A percentile compares a stretch with the other conserved stretches of the same genome.
phyloP scores from a whole-genome alignment of 768 basidiomycete genomes.

The Kwoniella europaea region DNA sequence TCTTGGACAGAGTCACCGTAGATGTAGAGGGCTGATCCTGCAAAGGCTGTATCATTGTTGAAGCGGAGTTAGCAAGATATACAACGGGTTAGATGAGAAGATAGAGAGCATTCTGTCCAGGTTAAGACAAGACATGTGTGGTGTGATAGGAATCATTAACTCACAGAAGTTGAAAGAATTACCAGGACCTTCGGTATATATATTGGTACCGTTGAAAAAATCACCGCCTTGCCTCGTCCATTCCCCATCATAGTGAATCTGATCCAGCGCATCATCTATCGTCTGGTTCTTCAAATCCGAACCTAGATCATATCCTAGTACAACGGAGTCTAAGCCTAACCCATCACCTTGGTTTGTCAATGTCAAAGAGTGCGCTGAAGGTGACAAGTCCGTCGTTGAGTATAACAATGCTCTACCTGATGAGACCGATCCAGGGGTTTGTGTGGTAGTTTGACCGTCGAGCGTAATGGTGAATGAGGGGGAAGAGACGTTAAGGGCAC shows the following conservation, averaged over 20 bases:
- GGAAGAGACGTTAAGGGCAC: conserved; percentile 34
- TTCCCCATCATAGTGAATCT: conserved; percentile 43
- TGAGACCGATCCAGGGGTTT: not conserved
- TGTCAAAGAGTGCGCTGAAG: conserved; percentile 39
- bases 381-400: conserved; percentile 27
- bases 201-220: conserved; percentile 51
- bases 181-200: conserved; percentile 48
- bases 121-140: too few relatives aligned
- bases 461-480: conserved; percentile 43
- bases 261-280: conserved; percentile 43
- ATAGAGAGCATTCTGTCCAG: too few relatives aligned
- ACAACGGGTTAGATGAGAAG: too few relatives aligned
- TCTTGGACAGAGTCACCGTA: conserved; percentile 59
- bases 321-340: conserved; percentile 47
- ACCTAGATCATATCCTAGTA: conserved; percentile 41
- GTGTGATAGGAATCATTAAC: not conserved
- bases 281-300: conserved; percentile 50
- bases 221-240: conserved; percentile 52
- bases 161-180: conserved; percentile 47
- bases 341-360: conserved; percentile 42
- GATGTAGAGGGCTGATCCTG: conserved; percentile 55
- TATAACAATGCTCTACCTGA: conserved; percentile 37
- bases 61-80: not conserved
- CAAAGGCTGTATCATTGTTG: not conserved
- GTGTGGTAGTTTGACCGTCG: conserved; percentile 28